These are phyloP conservation scores for Delphinella strobiligena DNA, from an alignment of 2,329 filamentous ascomycete genomes.

Conservation along the genomic window DNA sequence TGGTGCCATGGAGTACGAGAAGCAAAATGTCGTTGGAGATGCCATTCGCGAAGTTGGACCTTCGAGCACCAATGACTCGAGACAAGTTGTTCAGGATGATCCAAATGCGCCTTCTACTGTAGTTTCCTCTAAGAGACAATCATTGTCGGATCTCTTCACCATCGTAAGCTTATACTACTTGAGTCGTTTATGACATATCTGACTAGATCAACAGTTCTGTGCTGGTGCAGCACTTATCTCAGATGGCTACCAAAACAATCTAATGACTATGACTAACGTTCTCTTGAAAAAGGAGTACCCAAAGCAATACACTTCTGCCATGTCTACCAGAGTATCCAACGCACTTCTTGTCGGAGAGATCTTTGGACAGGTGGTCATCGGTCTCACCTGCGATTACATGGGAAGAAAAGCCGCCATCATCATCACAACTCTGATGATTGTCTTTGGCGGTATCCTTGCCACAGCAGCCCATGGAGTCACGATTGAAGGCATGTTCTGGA, in stretches of 20 bases:
- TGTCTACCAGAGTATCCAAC: constrained; percentile 11
- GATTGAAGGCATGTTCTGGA: constrained; percentile 40
- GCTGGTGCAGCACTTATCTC: constrained; percentile 20
- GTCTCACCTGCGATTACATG: constrained; percentile 33
- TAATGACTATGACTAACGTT: constrained; percentile 25
- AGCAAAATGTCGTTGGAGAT: not conserved
- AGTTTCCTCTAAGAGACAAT: not conserved
- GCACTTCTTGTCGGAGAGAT: constrained; percentile 29
- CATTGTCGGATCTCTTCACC: not conserved
- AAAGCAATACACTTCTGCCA: constrained; percentile 11
- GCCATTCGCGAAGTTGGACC: not conserved
- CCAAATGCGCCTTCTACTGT: not conserved
- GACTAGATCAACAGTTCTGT: constrained; percentile 11
- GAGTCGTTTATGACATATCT: too few relatives aligned
- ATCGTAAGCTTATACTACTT: too few relatives aligned
- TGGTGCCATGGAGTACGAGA: too few relatives aligned
- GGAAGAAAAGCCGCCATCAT: constrained; percentile 36
- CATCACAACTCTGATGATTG: constrained; percentile 33
- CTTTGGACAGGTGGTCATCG: constrained; percentile 29
- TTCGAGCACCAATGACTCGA: not conserved
- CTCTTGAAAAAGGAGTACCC: constrained; percentile 17
- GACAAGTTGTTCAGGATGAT: not conserved
- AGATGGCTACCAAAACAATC: constrained; percentile 25
- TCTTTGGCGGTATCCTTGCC: constrained; percentile 34
- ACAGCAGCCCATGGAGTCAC: constrained; percentile 32